Conservation (phyloP, 176 grass and related monocot species). For the Dactylis glomerata region DNA sequence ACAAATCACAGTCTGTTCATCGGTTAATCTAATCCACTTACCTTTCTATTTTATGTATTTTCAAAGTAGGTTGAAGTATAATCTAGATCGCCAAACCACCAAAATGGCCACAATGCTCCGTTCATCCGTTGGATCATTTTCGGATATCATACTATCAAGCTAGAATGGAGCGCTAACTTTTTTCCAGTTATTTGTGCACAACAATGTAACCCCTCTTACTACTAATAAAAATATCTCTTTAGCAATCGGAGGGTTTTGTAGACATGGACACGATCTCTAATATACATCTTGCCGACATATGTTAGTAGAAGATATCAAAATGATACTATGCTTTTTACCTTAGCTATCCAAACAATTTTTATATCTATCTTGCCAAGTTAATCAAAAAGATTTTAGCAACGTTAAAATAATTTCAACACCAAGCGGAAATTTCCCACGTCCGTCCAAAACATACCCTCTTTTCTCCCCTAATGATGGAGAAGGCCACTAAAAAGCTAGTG, state of each 20-base stretch:
- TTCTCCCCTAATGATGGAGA: slow-evolving; percentile 8
- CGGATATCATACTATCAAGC: too few relatives aligned
- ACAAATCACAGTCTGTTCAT: not conserved
- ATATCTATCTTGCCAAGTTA: not conserved
- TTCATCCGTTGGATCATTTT: too few relatives aligned
- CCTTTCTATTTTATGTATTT: not conserved
- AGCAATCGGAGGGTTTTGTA: too few relatives aligned
- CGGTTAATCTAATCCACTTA: not conserved
- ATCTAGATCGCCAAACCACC: too few relatives aligned
- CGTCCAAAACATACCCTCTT: not conserved
- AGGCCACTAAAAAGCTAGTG: slow-evolving; percentile 10
- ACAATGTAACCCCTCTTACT: too few relatives aligned
- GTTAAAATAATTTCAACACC: not conserved
- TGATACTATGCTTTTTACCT: not conserved
- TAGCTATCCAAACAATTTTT: not conserved
- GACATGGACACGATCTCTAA: too few relatives aligned
- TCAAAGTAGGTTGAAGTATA: too few relatives aligned
- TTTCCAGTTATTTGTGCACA: too few relatives aligned
- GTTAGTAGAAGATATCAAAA: not conserved
- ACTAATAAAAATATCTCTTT: too few relatives aligned
- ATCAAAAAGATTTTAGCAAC: not conserved
- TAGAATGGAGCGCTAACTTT: too few relatives aligned
- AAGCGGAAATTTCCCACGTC: not conserved
- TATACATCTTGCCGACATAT: not conserved
- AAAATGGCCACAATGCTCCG: too few relatives aligned